Evolutionary conservation across 805 yeast genomes (phyloP), one percentile per base, ranked within the genome.

Genomic region (Limtongia smithiae): DNA sequence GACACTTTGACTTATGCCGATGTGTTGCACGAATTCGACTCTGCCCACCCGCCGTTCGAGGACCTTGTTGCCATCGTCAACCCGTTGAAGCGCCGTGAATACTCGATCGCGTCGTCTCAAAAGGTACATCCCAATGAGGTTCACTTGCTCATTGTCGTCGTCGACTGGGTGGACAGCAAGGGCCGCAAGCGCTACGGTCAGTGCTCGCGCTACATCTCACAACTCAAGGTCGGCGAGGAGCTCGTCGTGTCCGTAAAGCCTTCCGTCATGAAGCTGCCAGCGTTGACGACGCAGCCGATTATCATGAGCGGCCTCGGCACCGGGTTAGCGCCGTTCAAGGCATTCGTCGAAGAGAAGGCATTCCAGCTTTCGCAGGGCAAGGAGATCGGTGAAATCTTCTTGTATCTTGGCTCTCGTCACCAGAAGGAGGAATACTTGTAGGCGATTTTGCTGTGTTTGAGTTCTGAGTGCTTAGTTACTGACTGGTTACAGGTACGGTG

Each of bases 281-380:
- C 90, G 61, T 75, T 80, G 56, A 78, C 96, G 8, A 80, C 81
- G 40, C 91, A 87, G 66, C 97, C 97, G 20, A 83, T 91, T 60
- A 82, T 91, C 57, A 91, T 91, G 97, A 83, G 95, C 61, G 97
- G 97, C 62, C 76, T 91, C 60, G 97, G 97, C 71, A 91, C 97
- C 45, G 97, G 97, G 59, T 78, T 91, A 62, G 97, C 97, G 25
- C 97, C 97, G 44, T 91, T 91, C 82, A 91, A 91, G 76, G 97
- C 97, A 0, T 89, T 91, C 65, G 79, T 91, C 49, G 97, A 91
- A 70, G 97, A 91, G 71, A 89, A 89, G 75, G 79, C 83, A 64
- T 89, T 91, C 88, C 97, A 91, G 73, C 75, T 82, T 64, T 78
- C 83, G 60, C 95, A 89, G 67, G 97, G 97, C 43, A 67, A 77